phyloP scores from a whole-genome alignment of 495 filamentous ascomycete genomes.

The Aspergillus hancockii region DNA sequence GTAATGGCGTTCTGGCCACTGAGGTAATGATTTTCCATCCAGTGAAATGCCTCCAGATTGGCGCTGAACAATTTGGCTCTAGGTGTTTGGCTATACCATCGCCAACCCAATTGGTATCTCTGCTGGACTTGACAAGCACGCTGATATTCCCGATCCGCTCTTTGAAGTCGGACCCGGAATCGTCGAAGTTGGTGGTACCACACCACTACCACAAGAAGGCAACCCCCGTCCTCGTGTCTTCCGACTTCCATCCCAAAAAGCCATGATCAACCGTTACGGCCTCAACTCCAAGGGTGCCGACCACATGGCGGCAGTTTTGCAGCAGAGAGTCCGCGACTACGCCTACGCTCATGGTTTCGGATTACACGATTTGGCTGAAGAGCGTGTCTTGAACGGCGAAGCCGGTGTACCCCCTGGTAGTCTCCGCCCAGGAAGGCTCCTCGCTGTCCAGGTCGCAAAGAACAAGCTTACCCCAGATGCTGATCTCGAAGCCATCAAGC shows the following conservation, averaged over 20 bases:
- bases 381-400: slow-evolving; percentile 70
- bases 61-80: slow-evolving; percentile 3
- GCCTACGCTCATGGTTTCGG: slow-evolving; percentile 70
- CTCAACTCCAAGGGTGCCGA: slow-evolving; percentile 90
- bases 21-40: slow-evolving; percentile 36
- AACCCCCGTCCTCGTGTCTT: slow-evolving; percentile 89
- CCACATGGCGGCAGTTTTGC: slow-evolving; percentile 74
- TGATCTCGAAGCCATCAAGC: slow-evolving; percentile 79
- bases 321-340: slow-evolving; percentile 74
- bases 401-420: slow-evolving; percentile 70
- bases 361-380: slow-evolving; percentile 60
- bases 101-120: slow-evolving; percentile 88
- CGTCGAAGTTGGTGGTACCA: slow-evolving; percentile 90
- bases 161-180: slow-evolving; percentile 79
- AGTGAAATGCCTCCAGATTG: background rate
- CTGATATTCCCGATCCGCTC: slow-evolving; percentile 77
- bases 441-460: slow-evolving; percentile 97
- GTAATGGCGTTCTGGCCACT: slow-evolving; percentile 51
- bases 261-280: slow-evolving; percentile 92
- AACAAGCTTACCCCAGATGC: slow-evolving; percentile 84
- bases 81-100: slow-evolving; percentile 78
- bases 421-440: slow-evolving; percentile 68
- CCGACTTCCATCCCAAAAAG: slow-evolving; percentile 75
- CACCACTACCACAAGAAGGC: slow-evolving; percentile 79
- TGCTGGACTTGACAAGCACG: slow-evolving; percentile 92